Conservation (phyloP, 257 asterid genomes). For the Solanum megistacrolobum region DNA sequence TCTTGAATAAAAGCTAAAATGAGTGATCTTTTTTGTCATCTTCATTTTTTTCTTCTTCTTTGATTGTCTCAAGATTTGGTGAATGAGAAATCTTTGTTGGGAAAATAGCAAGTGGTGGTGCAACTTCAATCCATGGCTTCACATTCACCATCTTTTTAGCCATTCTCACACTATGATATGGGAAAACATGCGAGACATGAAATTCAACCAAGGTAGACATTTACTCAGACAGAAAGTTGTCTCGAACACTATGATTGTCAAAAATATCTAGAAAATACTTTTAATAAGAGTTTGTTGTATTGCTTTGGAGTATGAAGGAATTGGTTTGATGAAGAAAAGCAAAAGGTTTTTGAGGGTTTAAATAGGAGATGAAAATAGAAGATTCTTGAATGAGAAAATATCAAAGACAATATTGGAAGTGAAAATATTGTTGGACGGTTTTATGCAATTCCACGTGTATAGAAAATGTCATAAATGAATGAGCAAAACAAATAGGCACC, state of each 20-base stretch:
- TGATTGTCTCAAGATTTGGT: conserved; percentile 39
- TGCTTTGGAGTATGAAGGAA: neutral
- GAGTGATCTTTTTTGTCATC: neutral
- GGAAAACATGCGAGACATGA: neutral
- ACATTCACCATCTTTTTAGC: conserved; percentile 14
- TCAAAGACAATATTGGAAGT: neutral
- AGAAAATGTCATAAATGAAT: neutral
- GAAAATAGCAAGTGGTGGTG: conserved; percentile 25
- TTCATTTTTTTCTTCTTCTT: conserved; percentile 22
- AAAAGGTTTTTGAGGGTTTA: neutral
- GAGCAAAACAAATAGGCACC: neutral
- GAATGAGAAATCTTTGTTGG: conserved; percentile 24
- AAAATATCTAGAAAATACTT: neutral
- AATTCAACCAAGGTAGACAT: neutral
- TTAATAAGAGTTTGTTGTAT: neutral
- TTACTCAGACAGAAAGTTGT: neutral
- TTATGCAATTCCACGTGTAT: conserved; percentile 17
- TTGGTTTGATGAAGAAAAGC: neutral
- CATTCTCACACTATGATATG: conserved; percentile 8
- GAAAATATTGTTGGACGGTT: conserved; percentile 4
- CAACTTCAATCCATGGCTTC: conserved; percentile 28
- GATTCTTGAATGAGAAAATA: conserved; percentile 8
- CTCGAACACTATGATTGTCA: neutral
- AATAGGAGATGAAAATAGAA: conserved; percentile 4
- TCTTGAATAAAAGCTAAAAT: neutral